These are phyloP conservation scores for Diplodia sapinea DNA, from an alignment of 2,329 filamentous ascomycete genomes.

Conservation along the genomic window DNA sequence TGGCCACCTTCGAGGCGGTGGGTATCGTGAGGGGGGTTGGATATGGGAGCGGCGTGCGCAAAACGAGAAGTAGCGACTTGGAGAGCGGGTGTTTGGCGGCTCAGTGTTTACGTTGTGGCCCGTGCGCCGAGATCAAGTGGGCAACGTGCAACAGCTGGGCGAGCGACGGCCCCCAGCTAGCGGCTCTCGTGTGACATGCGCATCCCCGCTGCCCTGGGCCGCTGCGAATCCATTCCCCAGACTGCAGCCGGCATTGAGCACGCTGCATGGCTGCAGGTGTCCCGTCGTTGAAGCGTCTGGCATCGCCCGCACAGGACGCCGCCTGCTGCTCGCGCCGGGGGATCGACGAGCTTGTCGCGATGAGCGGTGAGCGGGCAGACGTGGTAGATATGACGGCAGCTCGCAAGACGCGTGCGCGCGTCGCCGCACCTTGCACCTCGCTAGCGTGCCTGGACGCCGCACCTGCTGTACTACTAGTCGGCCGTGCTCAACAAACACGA, in stretches of 20 bases:
- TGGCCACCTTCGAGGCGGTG: neutral
- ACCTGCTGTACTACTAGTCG: too few relatives aligned
- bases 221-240: slow-evolving; percentile 2
- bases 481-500: neutral
- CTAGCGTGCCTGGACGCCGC: slow-evolving; percentile 7
- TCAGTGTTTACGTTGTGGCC: slow-evolving; percentile 22
- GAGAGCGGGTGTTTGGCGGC: slow-evolving; percentile 20
- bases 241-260: slow-evolving; percentile 3
- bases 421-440: neutral
- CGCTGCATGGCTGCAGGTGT: slow-evolving; percentile 4
- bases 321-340: slow-evolving; percentile 23
- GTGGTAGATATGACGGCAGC: neutral
- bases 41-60: neutral
- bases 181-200: slow-evolving; percentile 7
- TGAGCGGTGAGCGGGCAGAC: slow-evolving; percentile 10
- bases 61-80: slow-evolving; percentile 5
- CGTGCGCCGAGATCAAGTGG: slow-evolving; percentile 21
- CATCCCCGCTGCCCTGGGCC: slow-evolving; percentile 1
- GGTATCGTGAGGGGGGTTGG: slow-evolving; percentile 17
- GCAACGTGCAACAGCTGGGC: neutral
- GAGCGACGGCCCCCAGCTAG: slow-evolving; percentile 7
- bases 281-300: neutral
- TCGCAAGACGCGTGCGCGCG: slow-evolving; percentile 17
- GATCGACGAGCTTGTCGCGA: slow-evolving; percentile 23
- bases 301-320: slow-evolving; percentile 24